These are phyloP conservation scores for Diaporthe capsici DNA, from an alignment of 2,329 filamentous ascomycete species.

Conservation along the genomic window DNA sequence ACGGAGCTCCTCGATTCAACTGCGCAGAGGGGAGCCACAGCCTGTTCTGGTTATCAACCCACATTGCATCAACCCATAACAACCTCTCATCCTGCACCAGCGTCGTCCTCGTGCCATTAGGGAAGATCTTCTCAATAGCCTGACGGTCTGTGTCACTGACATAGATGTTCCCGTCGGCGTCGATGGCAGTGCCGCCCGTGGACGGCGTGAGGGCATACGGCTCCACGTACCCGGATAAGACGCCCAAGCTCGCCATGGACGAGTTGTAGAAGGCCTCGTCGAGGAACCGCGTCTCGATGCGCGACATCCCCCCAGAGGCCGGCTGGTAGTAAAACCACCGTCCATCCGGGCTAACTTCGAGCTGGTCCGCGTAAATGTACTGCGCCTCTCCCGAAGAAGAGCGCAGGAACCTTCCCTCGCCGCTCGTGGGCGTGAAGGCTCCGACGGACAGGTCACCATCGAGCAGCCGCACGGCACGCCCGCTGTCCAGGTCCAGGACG, in stretches of 20 bases:
- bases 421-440: constrained; percentile 30
- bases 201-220: constrained; percentile 37
- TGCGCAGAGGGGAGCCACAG: constrained; percentile 39
- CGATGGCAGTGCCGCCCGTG: constrained; percentile 39
- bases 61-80: constrained; percentile 40
- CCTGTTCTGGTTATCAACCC: constrained; percentile 31
- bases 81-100: constrained; percentile 38
- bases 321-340: constrained; percentile 34
- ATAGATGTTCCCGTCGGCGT: constrained; percentile 36
- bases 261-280: constrained; percentile 36
- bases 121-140: constrained; percentile 38
- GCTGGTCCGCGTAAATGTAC: constrained; percentile 37
- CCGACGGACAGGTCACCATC: constrained; percentile 34
- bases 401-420: constrained; percentile 29
- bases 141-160: constrained; percentile 37
- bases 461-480: constrained; percentile 32
- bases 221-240: constrained; percentile 23
- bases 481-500: constrained; percentile 37
- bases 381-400: not conserved
- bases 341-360: constrained; percentile 40
- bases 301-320: constrained; percentile 36
- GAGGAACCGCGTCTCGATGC: constrained; percentile 30
- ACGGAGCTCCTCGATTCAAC: constrained; percentile 35
- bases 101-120: constrained; percentile 37
- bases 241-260: constrained; percentile 27